Evolutionary conservation across 2,329 filamentous ascomycete species (phyloP).

Genomic region (Aspergillus luchuensis): DNA sequence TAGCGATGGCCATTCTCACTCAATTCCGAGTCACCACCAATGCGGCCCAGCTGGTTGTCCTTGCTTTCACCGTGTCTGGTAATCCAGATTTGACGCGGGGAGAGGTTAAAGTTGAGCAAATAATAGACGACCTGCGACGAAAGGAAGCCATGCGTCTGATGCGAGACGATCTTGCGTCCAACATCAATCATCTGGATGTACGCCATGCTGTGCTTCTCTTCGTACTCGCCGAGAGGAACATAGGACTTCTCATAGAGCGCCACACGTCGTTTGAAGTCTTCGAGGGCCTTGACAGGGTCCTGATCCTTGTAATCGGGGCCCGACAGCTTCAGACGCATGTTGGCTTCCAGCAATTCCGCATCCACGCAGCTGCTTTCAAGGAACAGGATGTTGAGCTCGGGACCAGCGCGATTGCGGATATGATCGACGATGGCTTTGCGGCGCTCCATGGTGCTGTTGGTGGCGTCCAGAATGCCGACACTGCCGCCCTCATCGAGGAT

Average conservation of each 20-base stretch:
- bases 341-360: slow-evolving; percentile 80
- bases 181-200: slow-evolving; percentile 99
- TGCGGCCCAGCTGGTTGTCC: slow-evolving; percentile 84
- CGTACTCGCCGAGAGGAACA: slow-evolving; percentile 83
- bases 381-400: slow-evolving; percentile 85
- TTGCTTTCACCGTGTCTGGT: slow-evolving; percentile 89
- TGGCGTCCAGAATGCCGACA: slow-evolving; percentile 94
- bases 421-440: slow-evolving; percentile 80
- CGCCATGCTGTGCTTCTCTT: slow-evolving; percentile 86
- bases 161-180: slow-evolving; percentile 87
- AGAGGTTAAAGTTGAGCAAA: slow-evolving; percentile 93
- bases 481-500: slow-evolving; percentile 79
- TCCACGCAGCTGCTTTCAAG: slow-evolving; percentile 94
- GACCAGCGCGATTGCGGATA: slow-evolving; percentile 79
- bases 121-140: slow-evolving; percentile 92
- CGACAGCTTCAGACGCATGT: slow-evolving; percentile 94
- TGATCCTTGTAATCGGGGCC: slow-evolving; percentile 96
- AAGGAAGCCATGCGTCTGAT: slow-evolving; percentile 88
- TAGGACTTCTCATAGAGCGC: slow-evolving; percentile 94
- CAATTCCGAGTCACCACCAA: slow-evolving; percentile 86
- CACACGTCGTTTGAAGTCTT: slow-evolving; percentile 91
- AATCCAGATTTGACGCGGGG: slow-evolving; percentile 96
- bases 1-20: slow-evolving; percentile 80
- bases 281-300: slow-evolving; percentile 79
- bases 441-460: slow-evolving; percentile 89